These are phyloP conservation scores for Malus hybrid DNA, from an alignment of 331 rosid genomes.

Conservation along the genomic window DNA sequence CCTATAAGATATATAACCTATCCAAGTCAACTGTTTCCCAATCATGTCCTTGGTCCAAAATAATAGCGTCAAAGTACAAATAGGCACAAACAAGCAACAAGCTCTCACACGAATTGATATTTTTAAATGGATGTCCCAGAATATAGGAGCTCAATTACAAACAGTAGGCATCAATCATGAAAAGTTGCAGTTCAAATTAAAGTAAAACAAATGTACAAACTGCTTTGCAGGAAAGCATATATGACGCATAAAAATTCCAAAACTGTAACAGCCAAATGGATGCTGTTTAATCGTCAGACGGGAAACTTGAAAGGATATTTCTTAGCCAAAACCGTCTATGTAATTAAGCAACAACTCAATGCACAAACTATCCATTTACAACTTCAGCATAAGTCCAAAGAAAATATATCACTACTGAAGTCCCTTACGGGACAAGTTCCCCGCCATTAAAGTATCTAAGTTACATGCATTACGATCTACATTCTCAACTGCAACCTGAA, in stretches of 20 bases:
- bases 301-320: background rate
- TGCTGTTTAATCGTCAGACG: background rate
- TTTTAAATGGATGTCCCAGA: background rate
- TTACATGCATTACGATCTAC: no score
- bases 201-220: background rate
- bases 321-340: background rate
- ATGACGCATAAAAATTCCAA: background rate
- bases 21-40: background rate
- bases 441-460: no score
- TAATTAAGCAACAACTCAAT: background rate
- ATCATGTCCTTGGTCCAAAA: background rate
- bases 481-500: no score
- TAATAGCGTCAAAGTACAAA: background rate
- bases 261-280: background rate
- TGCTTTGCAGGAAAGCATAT: background rate
- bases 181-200: background rate
- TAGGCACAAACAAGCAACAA: background rate
- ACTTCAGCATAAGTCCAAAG: no score
- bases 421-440: no score
- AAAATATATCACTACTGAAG: no score
- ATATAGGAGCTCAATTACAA: background rate
- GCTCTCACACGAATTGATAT: background rate
- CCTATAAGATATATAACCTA: background rate
- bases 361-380: no score
- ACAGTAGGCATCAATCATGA: background rate